Percentiles rank a stretch among this genome's conserved stretches.
These are phyloP conservation scores for Talaromyces wortmannii DNA, from an alignment of 495 filamentous ascomycete species.

Conservation along the genomic window DNA sequence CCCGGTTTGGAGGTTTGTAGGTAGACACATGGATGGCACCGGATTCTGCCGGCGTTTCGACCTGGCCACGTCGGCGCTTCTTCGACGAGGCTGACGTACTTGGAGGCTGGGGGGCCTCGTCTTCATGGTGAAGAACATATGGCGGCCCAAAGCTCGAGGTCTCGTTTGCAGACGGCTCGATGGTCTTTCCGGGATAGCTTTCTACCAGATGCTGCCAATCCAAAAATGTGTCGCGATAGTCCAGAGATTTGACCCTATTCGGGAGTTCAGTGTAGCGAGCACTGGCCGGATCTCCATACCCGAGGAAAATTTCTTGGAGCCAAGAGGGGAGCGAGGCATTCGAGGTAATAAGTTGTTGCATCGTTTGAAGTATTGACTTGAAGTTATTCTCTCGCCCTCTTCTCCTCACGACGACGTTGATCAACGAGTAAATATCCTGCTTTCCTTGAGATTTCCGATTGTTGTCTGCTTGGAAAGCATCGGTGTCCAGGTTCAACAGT, in stretches of 20 bases:
- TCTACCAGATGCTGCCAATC: conserved; percentile 92
- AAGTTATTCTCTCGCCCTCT: conserved; percentile 95
- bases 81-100: conserved; percentile 54
- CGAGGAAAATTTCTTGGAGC: conserved; percentile 95
- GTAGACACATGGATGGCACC: conserved; percentile 77
- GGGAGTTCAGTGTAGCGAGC: conserved; percentile 80
- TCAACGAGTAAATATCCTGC: conserved; percentile 70
- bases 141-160: conserved; percentile 76
- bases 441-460: conserved; percentile 56
- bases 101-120: conserved; percentile 35
- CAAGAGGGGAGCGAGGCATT: conserved; percentile 83
- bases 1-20: conserved; percentile 84
- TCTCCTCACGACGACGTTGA: conserved; percentile 83
- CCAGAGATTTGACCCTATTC: conserved; percentile 68
- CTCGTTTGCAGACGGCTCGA: conserved; percentile 67
- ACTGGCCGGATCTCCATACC: conserved; percentile 85
- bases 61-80: conserved; percentile 73
- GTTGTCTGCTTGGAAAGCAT: conserved; percentile 71
- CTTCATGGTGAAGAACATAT: conserved; percentile 66
- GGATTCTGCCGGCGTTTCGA: conserved; percentile 50
- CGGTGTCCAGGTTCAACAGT: conserved; percentile 74
- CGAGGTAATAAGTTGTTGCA: conserved; percentile 77
- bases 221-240: conserved; percentile 90
- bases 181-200: conserved; percentile 74
- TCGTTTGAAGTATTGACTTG: conserved; percentile 86